Conservation (phyloP, 2,329 filamentous ascomycete species). For the Exophiala dermatitidis region DNA sequence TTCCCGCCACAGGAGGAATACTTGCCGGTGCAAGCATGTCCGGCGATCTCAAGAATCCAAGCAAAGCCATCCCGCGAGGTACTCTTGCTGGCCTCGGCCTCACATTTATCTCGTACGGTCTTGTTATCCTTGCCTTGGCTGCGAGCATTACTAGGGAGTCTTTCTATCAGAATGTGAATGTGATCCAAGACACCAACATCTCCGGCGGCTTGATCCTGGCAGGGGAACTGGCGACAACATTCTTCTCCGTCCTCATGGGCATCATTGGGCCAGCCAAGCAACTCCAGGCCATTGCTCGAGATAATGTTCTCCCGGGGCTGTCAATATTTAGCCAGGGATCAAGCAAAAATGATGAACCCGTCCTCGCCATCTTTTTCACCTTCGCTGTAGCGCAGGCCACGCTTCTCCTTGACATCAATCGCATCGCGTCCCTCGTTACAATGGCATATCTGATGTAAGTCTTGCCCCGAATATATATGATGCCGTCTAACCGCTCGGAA, state of each 20-base stretch:
- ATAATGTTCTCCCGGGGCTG: constrained; percentile 70
- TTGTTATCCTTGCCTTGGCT: constrained; percentile 73
- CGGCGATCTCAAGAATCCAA: constrained; percentile 73
- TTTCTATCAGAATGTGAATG: constrained; percentile 66
- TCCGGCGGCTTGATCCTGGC: constrained; percentile 66
- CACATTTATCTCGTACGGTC: constrained; percentile 67
- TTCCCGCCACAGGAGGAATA: constrained; percentile 60
- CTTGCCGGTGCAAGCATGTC: constrained; percentile 80
- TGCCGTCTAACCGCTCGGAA: constrained; percentile 6
- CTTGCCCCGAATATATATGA: not conserved
- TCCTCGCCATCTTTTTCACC: constrained; percentile 68
- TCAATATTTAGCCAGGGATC: constrained; percentile 68
- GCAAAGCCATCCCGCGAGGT: constrained; percentile 76
- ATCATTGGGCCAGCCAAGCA: constrained; percentile 79
- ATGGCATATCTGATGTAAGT: constrained; percentile 75
- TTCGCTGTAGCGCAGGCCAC: constrained; percentile 70
- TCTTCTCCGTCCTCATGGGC: constrained; percentile 83
- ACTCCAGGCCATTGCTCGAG: constrained; percentile 72
- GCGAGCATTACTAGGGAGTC: constrained; percentile 67
- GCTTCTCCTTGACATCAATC: constrained; percentile 75
- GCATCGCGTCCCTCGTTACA: constrained; percentile 81
- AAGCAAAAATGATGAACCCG: constrained; percentile 63
- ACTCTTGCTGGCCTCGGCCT: constrained; percentile 69
- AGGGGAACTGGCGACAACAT: constrained; percentile 73
- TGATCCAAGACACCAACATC: constrained; percentile 75